Evolutionary conservation across 257 asterid species (phyloP).

Genomic region (Fraxinus americana): DNA sequence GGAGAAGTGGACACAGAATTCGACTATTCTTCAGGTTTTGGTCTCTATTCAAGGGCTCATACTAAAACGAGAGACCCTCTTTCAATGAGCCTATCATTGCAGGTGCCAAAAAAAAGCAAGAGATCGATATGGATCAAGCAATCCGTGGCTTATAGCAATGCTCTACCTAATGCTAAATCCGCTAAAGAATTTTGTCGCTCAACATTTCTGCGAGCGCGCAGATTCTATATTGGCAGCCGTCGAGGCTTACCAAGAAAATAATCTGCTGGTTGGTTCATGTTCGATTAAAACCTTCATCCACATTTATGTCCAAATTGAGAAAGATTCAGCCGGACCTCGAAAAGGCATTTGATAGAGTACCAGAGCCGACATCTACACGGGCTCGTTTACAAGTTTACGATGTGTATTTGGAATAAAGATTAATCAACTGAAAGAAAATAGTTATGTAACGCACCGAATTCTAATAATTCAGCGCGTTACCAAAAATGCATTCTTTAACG

Average conservation of each 20-base stretch:
- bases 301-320: slow-evolving; percentile 18
- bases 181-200: slow-evolving; percentile 43
- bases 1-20: slow-evolving; percentile 46
- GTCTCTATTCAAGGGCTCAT: slow-evolving; percentile 73
- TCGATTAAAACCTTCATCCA: neutral
- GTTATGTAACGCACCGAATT: no score
- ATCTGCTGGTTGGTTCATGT: slow-evolving; percentile 18
- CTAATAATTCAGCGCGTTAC: no score
- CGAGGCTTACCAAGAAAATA: slow-evolving; percentile 23
- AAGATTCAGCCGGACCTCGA: slow-evolving; percentile 8
- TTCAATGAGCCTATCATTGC: slow-evolving; percentile 53
- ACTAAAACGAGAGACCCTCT: slow-evolving; percentile 51
- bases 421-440: no score
- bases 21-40: slow-evolving; percentile 59
- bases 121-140: neutral
- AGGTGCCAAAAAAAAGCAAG: neutral
- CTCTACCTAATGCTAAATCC: slow-evolving; percentile 27
- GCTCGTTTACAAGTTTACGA: no score
- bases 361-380: neutral
- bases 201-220: slow-evolving; percentile 35
- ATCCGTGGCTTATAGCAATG: slow-evolving; percentile 49
- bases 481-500: no score
- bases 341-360: neutral
- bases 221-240: slow-evolving; percentile 36
- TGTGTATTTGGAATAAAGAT: no score